Conservation (phyloP, 805 yeast genomes). For the Saturnispora saitoi region DNA sequence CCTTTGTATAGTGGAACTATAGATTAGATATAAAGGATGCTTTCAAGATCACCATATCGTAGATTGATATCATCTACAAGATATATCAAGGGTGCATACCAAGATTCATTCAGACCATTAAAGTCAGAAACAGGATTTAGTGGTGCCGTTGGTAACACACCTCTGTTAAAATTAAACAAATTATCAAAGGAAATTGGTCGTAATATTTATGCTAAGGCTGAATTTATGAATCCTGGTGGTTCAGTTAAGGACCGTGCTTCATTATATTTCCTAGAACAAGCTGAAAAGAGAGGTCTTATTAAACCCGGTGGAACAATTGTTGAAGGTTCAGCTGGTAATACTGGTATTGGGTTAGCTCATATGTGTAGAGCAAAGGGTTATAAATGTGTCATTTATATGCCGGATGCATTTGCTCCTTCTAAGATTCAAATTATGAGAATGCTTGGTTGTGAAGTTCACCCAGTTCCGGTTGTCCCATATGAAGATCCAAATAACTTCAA, state of each 20-base stretch:
- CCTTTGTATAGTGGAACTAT: neutral
- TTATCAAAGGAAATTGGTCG: slow-evolving; percentile 54
- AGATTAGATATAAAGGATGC: neutral
- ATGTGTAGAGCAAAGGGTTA: slow-evolving; percentile 79
- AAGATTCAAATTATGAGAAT: slow-evolving; percentile 68
- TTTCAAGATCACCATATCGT: slow-evolving; percentile 1
- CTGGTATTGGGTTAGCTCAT: slow-evolving; percentile 85
- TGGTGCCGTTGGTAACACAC: slow-evolving; percentile 91
- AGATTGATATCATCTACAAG: slow-evolving; percentile 16
- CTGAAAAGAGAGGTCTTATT: slow-evolving; percentile 60
- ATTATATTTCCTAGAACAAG: slow-evolving; percentile 63
- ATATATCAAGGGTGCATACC: slow-evolving; percentile 16
- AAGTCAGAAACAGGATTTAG: slow-evolving; percentile 61
- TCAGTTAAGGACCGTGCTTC: slow-evolving; percentile 92
- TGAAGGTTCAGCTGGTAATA: slow-evolving; percentile 95
- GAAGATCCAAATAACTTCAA: slow-evolving; percentile 80
- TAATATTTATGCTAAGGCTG: slow-evolving; percentile 83
- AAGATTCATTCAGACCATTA: slow-evolving; percentile 51
- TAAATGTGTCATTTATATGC: slow-evolving; percentile 83
- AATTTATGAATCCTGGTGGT: slow-evolving; percentile 91
- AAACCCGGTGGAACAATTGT: slow-evolving; percentile 78
- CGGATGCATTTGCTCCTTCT: slow-evolving; percentile 76
- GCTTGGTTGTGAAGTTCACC: slow-evolving; percentile 80
- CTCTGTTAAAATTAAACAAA: slow-evolving; percentile 54
- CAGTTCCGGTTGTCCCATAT: slow-evolving; percentile 83